These are phyloP conservation scores for Blastocystis sp. DNA, from an alignment of 352 stramenopile species.

Conservation along the genomic window DNA sequence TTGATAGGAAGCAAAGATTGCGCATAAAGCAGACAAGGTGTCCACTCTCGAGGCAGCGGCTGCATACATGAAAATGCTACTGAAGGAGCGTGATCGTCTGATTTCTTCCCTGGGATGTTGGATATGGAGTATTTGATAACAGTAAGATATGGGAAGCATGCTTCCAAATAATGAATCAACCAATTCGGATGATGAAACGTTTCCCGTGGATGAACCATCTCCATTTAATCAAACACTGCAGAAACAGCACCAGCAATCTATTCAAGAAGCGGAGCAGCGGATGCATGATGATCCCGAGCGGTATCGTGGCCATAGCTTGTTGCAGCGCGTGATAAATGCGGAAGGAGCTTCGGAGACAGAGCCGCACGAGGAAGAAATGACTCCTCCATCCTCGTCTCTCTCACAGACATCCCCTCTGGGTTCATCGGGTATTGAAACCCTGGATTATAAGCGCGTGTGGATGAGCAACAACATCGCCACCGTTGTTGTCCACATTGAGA, in stretches of 20 bases:
- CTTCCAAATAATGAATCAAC: background rate
- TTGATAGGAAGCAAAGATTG: background rate
- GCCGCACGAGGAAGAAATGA: background rate
- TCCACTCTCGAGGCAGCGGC: constrained; percentile 21
- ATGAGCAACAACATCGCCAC: constrained; percentile 14
- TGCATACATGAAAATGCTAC: background rate
- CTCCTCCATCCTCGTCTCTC: background rate
- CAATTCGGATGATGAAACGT: background rate
- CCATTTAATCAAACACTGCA: background rate
- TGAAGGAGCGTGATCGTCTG: constrained; percentile 1
- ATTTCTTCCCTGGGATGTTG: background rate
- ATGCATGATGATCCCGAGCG: constrained; percentile 1
- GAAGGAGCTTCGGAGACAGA: background rate
- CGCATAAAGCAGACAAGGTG: constrained; percentile 1
- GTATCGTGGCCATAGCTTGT: background rate
- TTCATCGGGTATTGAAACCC: background rate
- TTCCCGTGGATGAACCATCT: background rate
- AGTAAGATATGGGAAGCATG: background rate
- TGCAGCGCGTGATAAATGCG: background rate
- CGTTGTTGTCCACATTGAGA: background rate
- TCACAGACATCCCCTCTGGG: background rate
- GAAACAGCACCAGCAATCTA: background rate
- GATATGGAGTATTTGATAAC: background rate
- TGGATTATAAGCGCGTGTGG: background rate
- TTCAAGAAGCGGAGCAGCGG: background rate